Conservation (phyloP, 2,329 filamentous ascomycete genomes). For the Diaporthe velutina region DNA sequence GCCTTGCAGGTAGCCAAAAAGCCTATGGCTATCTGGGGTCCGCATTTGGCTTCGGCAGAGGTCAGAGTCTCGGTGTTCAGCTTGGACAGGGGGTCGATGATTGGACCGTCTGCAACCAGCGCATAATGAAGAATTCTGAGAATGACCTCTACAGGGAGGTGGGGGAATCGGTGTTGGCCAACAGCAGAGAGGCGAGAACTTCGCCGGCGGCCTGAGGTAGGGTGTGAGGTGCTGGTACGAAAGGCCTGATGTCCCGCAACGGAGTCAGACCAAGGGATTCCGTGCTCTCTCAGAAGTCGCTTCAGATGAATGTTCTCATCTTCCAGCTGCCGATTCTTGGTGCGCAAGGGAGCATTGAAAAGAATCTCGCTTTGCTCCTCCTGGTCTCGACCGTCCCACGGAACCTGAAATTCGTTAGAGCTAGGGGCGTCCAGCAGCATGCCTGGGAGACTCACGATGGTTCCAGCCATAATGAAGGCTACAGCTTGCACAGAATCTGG, state of each 20-base stretch:
- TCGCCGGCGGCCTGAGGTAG: conserved; percentile 42
- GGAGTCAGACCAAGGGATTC: conserved; percentile 63
- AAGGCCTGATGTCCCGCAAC: conserved; percentile 48
- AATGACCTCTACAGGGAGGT: conserved; percentile 66
- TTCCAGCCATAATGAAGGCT: conserved; percentile 10
- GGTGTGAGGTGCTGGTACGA: conserved; percentile 49
- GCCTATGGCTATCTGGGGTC: conserved; percentile 65
- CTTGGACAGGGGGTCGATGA: conserved; percentile 67
- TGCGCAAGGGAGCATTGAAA: conserved; percentile 63
- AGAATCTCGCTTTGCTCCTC: conserved; percentile 62
- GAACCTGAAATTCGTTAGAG: conserved; percentile 42
- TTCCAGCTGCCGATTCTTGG: conserved; percentile 57
- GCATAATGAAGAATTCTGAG: conserved; percentile 65
- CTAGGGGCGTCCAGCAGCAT: conserved; percentile 45
- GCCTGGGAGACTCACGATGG: conserved; percentile 24
- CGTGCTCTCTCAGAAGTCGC: conserved; percentile 64
- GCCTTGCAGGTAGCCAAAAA: conserved; percentile 65
- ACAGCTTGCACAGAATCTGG: not conserved
- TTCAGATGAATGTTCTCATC: conserved; percentile 66
- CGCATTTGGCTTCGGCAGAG: conserved; percentile 55
- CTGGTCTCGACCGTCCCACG: conserved; percentile 66
- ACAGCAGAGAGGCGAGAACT: conserved; percentile 47
- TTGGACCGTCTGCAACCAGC: conserved; percentile 61
- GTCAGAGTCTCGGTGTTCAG: conserved; percentile 59
- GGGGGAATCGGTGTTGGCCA: conserved; percentile 50